Base-by-base conservation (phyloP, 306 rosid genomes). In the Cucurbita ficifolia region DNA sequence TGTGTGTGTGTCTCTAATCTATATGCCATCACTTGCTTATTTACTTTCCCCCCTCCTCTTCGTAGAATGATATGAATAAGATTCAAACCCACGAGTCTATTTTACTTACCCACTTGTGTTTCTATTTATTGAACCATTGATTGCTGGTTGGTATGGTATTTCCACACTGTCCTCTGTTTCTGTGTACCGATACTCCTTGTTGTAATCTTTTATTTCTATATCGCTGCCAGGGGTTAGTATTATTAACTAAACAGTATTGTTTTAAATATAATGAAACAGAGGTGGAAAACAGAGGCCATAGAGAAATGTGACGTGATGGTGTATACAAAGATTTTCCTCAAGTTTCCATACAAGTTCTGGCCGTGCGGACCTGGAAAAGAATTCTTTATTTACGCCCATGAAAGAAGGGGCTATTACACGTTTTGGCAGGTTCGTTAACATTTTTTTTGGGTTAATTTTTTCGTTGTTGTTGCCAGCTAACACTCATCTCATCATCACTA, bases 331-430 rank as follows among this genome's bases (percentile, higher is more conserved):
- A 91, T 94, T 83, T 94, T 94, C 82, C 90, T 94, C 22, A 91
- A 94, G 86, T 94, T 94, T 84, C 96, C 99, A 14, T 73, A 13
- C 76, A 87, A 61, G 83, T 94, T 94, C 78, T 94, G 99, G 99
- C 96, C 96, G 14, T 81, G 92, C 85, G 96, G 92, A 49, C 91
- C 95, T 22, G 97, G 83, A 51, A 87, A 94, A 81, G 99, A 94
- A 87, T 94, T 94, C 82, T 94, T 94, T 84, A 86, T 94, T 73
- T 94, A 90, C 83, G 99, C 99, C 78, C 97, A 94, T 76, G 99
- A 94, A 76, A 72, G 85, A 55, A 85, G 99, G 84, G 99, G 99
- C 77, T 90, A 94, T 81, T 94, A 87, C 87, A 94, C 99, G 71
- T 94, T 94, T 89, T 94, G 99, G 99, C 99, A 94, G 99, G 99